Conservation (phyloP, 352 stramenopile species). For the Globisporangium radiosum region DNA sequence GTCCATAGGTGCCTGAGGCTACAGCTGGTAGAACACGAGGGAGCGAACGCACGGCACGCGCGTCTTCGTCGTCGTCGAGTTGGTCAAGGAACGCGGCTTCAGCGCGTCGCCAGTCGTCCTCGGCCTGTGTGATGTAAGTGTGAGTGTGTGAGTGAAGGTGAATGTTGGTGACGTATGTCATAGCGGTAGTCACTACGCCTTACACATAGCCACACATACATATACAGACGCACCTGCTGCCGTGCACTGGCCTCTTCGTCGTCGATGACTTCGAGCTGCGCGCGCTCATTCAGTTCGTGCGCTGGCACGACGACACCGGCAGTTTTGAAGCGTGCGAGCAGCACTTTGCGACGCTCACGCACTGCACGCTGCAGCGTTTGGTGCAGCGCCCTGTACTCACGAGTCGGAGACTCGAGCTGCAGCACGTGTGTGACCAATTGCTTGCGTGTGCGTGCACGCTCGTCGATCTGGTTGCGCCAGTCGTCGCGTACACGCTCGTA, state of each 20-base stretch:
- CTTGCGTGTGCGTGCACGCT: slow-evolving; percentile 17
- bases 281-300: slow-evolving; percentile 39
- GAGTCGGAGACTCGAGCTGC: slow-evolving; percentile 33
- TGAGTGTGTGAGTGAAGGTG: no score
- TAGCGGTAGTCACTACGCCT: no score
- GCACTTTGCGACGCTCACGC: slow-evolving; percentile 27
- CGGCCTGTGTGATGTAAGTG: slow-evolving; percentile 11
- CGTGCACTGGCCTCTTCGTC: slow-evolving; percentile 48
- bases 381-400: slow-evolving; percentile 40
- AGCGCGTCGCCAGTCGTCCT: slow-evolving; percentile 44
- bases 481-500: slow-evolving; percentile 33
- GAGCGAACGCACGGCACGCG: slow-evolving; percentile 25
- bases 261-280: slow-evolving; percentile 40
- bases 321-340: slow-evolving; percentile 40
- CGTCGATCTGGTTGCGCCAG: slow-evolving; percentile 34
- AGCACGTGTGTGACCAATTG: slow-evolving; percentile 46
- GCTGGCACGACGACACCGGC: slow-evolving; percentile 33
- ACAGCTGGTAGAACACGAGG: background rate
- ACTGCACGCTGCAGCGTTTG: slow-evolving; percentile 27
- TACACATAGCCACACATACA: background rate
- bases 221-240: slow-evolving; percentile 16
- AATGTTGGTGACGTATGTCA: no score
- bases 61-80: slow-evolving; percentile 37
- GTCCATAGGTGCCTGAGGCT: no score
- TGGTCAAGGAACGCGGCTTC: slow-evolving; percentile 48